Evolutionary conservation across 2,329 filamentous ascomycete species (phyloP), one percentile per base, ranked within the genome.

Genomic region (Xylariaceae sp.): DNA sequence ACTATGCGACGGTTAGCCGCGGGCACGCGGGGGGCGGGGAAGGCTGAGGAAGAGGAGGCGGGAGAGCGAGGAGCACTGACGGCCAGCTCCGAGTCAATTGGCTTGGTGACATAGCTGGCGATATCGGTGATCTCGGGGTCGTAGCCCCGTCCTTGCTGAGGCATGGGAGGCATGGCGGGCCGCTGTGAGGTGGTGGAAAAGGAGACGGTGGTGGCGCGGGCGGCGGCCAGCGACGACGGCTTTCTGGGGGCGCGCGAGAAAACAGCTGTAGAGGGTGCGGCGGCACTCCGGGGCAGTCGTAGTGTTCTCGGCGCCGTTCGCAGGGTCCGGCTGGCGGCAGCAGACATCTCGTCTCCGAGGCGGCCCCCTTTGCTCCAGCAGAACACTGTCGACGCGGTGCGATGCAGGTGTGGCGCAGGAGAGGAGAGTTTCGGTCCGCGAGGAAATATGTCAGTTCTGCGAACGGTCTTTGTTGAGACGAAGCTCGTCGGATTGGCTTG

Each of bases 51-150:
- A n/a, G n/a, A n/a, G n/a, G n/a, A n/a, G n/a, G n/a, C n/a, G n/a
- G n/a, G n/a, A n/a, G n/a, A n/a, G n/a, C n/a, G n/a, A n/a, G n/a
- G n/a, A n/a, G 31, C 18, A 68, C 87, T 64, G 72, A 95, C 89
- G 58, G 92, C 92, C 53, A 98, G 75, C 48, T 94, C 86, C 19
- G 90, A 96, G 51, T 90, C 73, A 55, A 96, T 83, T 38, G 85
- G 74, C 63, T 89, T 90, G 60, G 89, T 85, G 58, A 96, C 83
- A 66, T 95, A 98, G 64, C 74, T 77, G 43, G 90, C 90, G 71
- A 98, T 94, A 60, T 96, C 89, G 62, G 79, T 80, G 63, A 96
- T 92, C 68, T 95, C 90, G 44, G 83, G 78, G 59, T 96, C 90
- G 63, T 90, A 95, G 49, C 79, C 72, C 58, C 73, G 65, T 40